Percentiles rank a stretch among this genome's conserved stretches.
phyloP scores from a whole-genome alignment of 2,329 filamentous ascomycete species.

The Metarhizium rileyi region DNA sequence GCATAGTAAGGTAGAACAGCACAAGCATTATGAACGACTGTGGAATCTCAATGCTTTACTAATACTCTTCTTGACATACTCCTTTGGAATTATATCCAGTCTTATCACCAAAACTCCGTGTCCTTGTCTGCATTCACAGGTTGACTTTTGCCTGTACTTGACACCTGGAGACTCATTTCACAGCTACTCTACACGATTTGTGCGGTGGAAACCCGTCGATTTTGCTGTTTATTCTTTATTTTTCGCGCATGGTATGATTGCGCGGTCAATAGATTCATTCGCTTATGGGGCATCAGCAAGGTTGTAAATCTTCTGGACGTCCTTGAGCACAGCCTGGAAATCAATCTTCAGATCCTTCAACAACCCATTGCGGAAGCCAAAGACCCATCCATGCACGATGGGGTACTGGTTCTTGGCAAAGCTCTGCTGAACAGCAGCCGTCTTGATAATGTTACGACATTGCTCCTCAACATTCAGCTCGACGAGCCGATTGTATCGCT shows the following conservation, averaged over 20 bases:
- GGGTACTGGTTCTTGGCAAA: constrained; percentile 55
- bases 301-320: constrained; percentile 58
- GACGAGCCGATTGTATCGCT: constrained; percentile 60
- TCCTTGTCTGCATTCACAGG: neutral
- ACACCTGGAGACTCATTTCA: neutral
- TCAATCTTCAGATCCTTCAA: constrained; percentile 56
- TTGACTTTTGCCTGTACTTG: neutral
- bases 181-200: neutral
- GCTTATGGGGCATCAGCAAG: constrained; percentile 30
- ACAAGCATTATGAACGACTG: no score
- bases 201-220: neutral
- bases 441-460: constrained; percentile 70
- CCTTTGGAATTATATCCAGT: neutral
- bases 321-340: constrained; percentile 44
- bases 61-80: neutral
- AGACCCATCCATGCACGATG: constrained; percentile 66
- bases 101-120: neutral
- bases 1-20: no score
- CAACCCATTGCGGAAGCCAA: constrained; percentile 57
- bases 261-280: no score
- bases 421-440: constrained; percentile 66
- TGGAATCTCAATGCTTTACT: no score
- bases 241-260: neutral
- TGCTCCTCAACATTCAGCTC: constrained; percentile 78
- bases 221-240: constrained; percentile 8